Base-by-base conservation (phyloP, 371 early-diverging fungal genomes). In the Apophysomyces trapeziformis region DNA sequence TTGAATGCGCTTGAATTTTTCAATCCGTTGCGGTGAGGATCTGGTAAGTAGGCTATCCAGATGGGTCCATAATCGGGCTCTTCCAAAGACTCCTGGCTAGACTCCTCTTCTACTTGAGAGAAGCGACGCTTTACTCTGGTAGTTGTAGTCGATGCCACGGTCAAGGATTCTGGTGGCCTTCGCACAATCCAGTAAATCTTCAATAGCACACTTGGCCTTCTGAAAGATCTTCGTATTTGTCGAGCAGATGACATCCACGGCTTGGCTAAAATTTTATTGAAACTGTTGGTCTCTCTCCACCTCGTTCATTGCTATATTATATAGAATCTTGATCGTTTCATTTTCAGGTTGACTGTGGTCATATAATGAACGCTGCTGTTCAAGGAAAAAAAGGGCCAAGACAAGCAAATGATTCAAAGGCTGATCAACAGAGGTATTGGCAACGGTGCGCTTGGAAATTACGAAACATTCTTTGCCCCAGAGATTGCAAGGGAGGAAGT, bases 101-200 rank as follows among this genome's bases (percentile, higher is more conserved):
- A 50, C 21, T 50, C 50, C 6, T 50, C 50, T 50, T 50, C 50
- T 21, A 50, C 21, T 50, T 50, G 21, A 50, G 50, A 50, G 21
- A 50, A 50, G n/a, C 50, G 50, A 50, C 50, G 50, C 21, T 50
- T 50, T 21, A 50, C 50, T 18, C 21, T 50, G n/a, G 50, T 50
- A n/a, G 21, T 50, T 50, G 50, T 18, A 50, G 2, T 50, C 18
- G 50, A 50, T 50, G 21, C 50, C 50, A 50, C 50, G 50, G 50
- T 50, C 50, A 50, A 50, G 50, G 7, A 50, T 50, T 50, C 21
- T 50, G 6, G 50, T 50, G 18, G 21, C 21, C 21, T 50, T 50
- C 21, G 50, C 50, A 50, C 50, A 50, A 18, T 50, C 50, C 50
- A 9, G 50, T 50, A 50, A 18, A 50, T 50, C 50, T 50, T 14